phyloP scores from a whole-genome alignment of 306 rosid species.

The Malus asiatica region DNA sequence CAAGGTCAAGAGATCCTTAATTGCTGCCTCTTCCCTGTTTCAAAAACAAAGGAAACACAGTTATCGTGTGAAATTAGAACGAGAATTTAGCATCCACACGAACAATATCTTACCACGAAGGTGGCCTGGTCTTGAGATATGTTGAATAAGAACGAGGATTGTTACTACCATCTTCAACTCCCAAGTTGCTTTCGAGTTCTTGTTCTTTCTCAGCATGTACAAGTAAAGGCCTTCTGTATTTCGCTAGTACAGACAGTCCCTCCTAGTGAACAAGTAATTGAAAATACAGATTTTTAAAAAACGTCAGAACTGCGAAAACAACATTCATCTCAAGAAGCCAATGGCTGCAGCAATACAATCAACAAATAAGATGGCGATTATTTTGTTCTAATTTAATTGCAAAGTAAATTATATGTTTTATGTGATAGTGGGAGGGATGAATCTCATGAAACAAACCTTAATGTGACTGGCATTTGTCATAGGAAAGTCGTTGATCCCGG shows the following conservation, averaged over 20 bases:
- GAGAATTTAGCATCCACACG: neutral
- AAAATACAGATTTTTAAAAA: constrained; percentile 18
- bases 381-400: neutral
- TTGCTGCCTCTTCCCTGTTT: constrained; percentile 91
- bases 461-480: constrained; percentile 78
- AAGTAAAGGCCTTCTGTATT: constrained; percentile 74
- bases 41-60: neutral
- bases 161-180: constrained; percentile 22
- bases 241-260: constrained; percentile 76
- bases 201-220: constrained; percentile 76
- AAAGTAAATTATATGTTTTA: neutral
- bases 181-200: constrained; percentile 37
- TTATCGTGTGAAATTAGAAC: no score
- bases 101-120: constrained; percentile 61
- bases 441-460: constrained; percentile 41
- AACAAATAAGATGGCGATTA: neutral
- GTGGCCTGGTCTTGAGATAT: constrained; percentile 76
- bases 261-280: constrained; percentile 44
- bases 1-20: constrained; percentile 60
- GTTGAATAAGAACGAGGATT: constrained; percentile 56
- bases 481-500: constrained; percentile 90
- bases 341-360: neutral
- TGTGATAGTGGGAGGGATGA: neutral
- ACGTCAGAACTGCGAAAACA: neutral
- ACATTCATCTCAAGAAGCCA: neutral